Percentiles rank a stretch among this genome's conserved stretches.
phyloP scores from a whole-genome alignment of 208 protist genomes.

The Leishmania turanica region DNA sequence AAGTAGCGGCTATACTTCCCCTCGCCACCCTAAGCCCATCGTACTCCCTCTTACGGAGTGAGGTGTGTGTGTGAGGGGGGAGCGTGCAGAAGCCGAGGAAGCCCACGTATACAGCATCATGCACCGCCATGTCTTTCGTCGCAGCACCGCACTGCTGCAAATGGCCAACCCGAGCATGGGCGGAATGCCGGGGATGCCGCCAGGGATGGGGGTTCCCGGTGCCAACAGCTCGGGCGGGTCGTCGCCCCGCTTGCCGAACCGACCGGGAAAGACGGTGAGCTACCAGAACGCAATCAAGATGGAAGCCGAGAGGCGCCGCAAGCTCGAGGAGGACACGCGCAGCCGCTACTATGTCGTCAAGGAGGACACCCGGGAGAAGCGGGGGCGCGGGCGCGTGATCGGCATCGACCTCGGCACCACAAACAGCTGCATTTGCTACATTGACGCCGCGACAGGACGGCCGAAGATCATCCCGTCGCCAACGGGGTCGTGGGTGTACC shows the following conservation, averaged over 20 bases:
- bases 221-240: background rate
- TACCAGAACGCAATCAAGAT: constrained; percentile 81
- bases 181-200: constrained; percentile 14
- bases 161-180: constrained; percentile 29
- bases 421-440: constrained; percentile 96
- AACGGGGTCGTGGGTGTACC: constrained; percentile 92
- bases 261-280: constrained; percentile 48
- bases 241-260: constrained; percentile 32
- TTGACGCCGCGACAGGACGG: constrained; percentile 67
- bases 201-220: constrained; percentile 9
- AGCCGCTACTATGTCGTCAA: constrained; percentile 80
- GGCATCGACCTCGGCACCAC: constrained; percentile 99
- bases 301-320: constrained; percentile 72
- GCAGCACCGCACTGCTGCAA: constrained; percentile 43
- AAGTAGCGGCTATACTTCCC: background rate
- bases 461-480: constrained; percentile 92
- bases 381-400: constrained; percentile 72
- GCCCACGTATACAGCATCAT: constrained; percentile 10
- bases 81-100: background rate
- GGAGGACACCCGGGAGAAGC: constrained; percentile 65
- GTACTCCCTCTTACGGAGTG: background rate
- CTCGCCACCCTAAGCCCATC: background rate
- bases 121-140: constrained; percentile 39
- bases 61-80: background rate
- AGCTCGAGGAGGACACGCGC: constrained; percentile 68